Evolutionary conservation across 2,329 filamentous ascomycete species (phyloP).

Genomic region (Hymenoscyphus repandus): DNA sequence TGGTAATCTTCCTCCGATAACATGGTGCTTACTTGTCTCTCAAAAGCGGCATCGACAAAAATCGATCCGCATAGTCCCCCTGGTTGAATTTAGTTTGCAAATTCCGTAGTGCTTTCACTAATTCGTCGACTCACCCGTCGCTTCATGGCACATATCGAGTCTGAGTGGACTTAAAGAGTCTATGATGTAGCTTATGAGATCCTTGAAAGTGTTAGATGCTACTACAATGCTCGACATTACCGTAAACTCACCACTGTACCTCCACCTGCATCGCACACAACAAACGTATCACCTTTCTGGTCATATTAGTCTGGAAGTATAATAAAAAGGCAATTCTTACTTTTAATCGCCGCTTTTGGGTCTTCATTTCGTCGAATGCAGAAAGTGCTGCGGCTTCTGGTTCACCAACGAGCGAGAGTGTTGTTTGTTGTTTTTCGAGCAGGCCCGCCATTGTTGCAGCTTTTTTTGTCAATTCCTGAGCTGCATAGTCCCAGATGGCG

Average conservation of each 20-base stretch:
- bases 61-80: constrained; percentile 9
- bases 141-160: constrained; percentile 3
- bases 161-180: constrained; percentile 4
- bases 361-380: too few species aligned
- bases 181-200: constrained; percentile 10
- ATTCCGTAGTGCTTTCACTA: too few species aligned
- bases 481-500: constrained; percentile 8
- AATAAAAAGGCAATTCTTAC: too few species aligned
- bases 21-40: neutral
- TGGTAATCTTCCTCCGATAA: neutral
- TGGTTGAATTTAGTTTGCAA: too few species aligned
- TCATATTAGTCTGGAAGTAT: too few species aligned
- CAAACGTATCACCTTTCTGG: constrained; percentile 47
- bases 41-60: constrained; percentile 6
- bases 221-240: neutral
- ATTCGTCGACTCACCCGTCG: constrained; percentile 5
- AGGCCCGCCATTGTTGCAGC: constrained; percentile 40
- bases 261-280: constrained; percentile 59
- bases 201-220: neutral
- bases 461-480: constrained; percentile 41
- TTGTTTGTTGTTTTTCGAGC: neutral
- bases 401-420: constrained; percentile 3
- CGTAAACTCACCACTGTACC: constrained; percentile 1
- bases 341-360: too few species aligned
- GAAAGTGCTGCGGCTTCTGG: constrained; percentile 10